A percentile compares a stretch with the other conserved stretches of the same genome.
Conservation (phyloP, 768 basidiomycete genomes). For the Psilocybe tampanensis region DNA sequence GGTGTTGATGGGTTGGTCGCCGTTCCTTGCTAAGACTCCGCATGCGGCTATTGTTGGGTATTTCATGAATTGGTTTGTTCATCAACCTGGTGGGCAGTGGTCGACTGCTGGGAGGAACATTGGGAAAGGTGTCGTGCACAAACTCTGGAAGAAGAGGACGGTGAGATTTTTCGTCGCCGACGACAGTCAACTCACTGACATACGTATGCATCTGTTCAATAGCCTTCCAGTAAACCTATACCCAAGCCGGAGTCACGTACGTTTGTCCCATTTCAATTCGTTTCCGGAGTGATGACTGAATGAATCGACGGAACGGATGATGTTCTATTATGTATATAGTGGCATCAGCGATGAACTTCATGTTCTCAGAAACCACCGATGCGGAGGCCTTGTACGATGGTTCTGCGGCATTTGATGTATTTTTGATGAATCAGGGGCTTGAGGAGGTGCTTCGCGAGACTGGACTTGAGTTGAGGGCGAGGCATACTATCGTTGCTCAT, state of each 20-base stretch:
- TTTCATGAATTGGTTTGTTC: slow-evolving; percentile 51
- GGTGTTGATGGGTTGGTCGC: slow-evolving; percentile 38
- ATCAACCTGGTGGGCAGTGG: slow-evolving; percentile 23
- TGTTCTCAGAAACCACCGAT: slow-evolving; percentile 1
- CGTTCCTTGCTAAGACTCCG: slow-evolving; percentile 34
- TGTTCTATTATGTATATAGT: not conserved
- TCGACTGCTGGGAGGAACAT: too few relatives aligned
- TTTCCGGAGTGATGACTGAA: too few relatives aligned
- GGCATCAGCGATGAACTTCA: not conserved
- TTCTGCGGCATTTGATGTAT: slow-evolving; percentile 36
- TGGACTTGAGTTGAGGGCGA: slow-evolving; percentile 22
- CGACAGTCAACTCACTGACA: too few relatives aligned
- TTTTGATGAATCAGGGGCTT: slow-evolving; percentile 31
- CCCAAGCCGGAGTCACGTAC: too few relatives aligned
- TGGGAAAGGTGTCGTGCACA: too few relatives aligned
- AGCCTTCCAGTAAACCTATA: too few relatives aligned
- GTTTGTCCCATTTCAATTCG: too few relatives aligned
- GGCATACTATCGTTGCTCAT: slow-evolving; percentile 40
- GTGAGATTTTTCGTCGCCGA: too few relatives aligned
- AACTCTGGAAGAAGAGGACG: too few relatives aligned
- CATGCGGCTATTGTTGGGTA: slow-evolving; percentile 40
- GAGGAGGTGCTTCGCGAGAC: slow-evolving; percentile 22
- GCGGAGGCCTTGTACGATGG: slow-evolving; percentile 34
- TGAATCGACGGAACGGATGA: not conserved
- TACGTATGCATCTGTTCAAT: too few relatives aligned